Conservation (phyloP, 164 flowering plant genomes). For the Berberis vulgaris region DNA sequence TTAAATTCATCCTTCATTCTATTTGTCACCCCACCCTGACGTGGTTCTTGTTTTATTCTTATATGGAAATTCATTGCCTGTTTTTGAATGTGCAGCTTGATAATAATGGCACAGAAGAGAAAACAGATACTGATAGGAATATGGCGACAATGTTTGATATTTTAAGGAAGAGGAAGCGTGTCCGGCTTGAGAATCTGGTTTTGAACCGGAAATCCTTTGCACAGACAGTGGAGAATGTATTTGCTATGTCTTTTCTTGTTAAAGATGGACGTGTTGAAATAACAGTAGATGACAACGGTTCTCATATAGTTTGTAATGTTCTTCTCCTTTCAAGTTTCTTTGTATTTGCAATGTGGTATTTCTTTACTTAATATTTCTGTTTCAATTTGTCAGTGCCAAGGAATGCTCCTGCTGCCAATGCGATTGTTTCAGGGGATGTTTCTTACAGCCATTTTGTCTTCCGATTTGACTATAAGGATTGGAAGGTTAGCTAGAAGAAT, state of each 20-base stretch:
- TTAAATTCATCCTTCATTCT: no score
- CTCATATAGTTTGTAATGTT: constrained; percentile 68
- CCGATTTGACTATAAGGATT: constrained; percentile 78
- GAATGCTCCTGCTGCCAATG: constrained; percentile 71
- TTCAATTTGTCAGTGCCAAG: constrained; percentile 49
- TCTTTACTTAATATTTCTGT: constrained; percentile 1
- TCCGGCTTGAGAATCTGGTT: constrained; percentile 55
- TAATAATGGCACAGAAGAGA: constrained; percentile 33
- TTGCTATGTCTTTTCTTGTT: constrained; percentile 79
- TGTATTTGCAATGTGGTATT: not conserved
- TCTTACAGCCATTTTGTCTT: constrained; percentile 68
- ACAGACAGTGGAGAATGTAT: constrained; percentile 83
- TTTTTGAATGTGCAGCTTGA: constrained; percentile 34
- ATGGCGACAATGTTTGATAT: constrained; percentile 71
- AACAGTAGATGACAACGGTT: constrained; percentile 38
- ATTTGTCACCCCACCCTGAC: constrained; percentile 5
- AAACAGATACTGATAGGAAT: constrained; percentile 79
- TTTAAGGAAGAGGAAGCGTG: constrained; percentile 48
- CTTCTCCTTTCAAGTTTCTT: not conserved
- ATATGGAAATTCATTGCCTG: not conserved
- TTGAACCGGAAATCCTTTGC: constrained; percentile 70
- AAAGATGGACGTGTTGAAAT: constrained; percentile 88
- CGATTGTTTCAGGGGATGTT: constrained; percentile 52
- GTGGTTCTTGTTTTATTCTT: constrained; percentile 8
- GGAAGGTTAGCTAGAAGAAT: constrained; percentile 52